Evolutionary conservation across 129 eudicot species (phyloP).

Genomic region (Flaveria brownii): DNA sequence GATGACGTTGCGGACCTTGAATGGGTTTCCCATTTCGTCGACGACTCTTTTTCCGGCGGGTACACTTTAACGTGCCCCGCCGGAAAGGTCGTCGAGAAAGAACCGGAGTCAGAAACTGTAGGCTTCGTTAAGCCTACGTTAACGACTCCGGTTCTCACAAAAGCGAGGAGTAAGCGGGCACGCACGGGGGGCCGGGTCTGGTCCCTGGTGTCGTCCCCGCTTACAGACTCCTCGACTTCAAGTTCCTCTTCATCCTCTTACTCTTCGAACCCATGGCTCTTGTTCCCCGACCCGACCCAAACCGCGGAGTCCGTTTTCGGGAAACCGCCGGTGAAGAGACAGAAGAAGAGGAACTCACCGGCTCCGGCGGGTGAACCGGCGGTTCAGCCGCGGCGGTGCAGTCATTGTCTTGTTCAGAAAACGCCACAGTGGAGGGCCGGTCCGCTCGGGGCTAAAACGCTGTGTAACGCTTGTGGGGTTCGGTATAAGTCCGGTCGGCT

Average conservation of each 20-base stretch:
- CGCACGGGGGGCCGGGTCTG: conserved; percentile 72
- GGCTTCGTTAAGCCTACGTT: conserved; percentile 28
- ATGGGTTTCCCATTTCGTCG: conserved; percentile 87
- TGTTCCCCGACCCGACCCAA: conserved; percentile 27
- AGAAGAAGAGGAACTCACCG: conserved; percentile 26
- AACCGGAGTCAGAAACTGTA: conserved; percentile 24
- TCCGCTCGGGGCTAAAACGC: conserved; percentile 86
- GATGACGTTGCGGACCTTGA: conserved; percentile 81
- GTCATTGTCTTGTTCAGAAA: conserved; percentile 75
- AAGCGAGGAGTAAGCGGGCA: conserved; percentile 72
- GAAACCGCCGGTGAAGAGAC: conserved; percentile 42
- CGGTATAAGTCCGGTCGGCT: conserved; percentile 95
- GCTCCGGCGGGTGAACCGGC: conserved; percentile 24
- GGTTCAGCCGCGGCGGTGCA: conserved; percentile 64
- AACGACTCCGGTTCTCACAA: conserved; percentile 65
- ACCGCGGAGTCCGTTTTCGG: conserved; percentile 62
- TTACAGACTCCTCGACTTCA: conserved; percentile 57
- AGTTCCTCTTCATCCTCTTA: conserved; percentile 58
- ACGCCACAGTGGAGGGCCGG: conserved; percentile 99
- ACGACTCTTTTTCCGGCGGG: conserved; percentile 61
- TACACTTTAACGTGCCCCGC: conserved; percentile 50
- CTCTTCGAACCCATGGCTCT: conserved; percentile 45
- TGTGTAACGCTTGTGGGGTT: conserved; percentile 96
- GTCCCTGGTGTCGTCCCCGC: conserved; percentile 52
- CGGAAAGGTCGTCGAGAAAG: conserved; percentile 39